These are phyloP conservation scores for Agaricus sinodeliciosus DNA, from an alignment of 768 basidiomycete genomes.

Conservation along the genomic window DNA sequence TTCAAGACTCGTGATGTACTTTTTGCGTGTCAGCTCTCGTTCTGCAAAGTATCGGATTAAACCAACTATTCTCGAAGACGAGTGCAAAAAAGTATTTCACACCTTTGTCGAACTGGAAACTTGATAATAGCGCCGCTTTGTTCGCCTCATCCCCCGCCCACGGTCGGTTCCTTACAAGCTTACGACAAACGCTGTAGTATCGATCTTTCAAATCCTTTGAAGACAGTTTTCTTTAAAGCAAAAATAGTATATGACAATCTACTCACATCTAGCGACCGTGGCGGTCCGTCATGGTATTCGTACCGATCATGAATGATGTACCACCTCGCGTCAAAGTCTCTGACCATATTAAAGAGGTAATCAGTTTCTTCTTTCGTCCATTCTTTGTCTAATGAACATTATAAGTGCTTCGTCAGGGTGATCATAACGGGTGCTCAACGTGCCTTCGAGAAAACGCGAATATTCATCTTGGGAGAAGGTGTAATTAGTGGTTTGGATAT, in stretches of 20 bases:
- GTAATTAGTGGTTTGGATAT: constrained; percentile 56
- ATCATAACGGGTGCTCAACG: constrained; percentile 10
- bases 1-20: constrained; percentile 83
- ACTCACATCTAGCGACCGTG: constrained; percentile 66
- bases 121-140: constrained; percentile 61
- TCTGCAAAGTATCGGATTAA: constrained; percentile 34
- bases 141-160: constrained; percentile 77
- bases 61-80: background rate
- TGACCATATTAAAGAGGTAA: constrained; percentile 77
- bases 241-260: background rate
- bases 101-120: constrained; percentile 89
- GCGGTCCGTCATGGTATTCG: constrained; percentile 51
- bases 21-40: constrained; percentile 82
- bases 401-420: background rate
- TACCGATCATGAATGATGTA: constrained; percentile 89
- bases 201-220: constrained; percentile 86
- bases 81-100: constrained; percentile 9
- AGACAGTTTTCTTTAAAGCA: background rate
- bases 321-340: constrained; percentile 84
- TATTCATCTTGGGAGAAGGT: constrained; percentile 88
- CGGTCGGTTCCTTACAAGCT: constrained; percentile 76
- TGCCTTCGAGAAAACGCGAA: constrained; percentile 68
- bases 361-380: constrained; percentile 96
- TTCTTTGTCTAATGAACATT: constrained; percentile 46
- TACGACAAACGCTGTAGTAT: constrained; percentile 88